phyloP scores from a whole-genome alignment of 1,139 yeast genomes.

The Magnusiomyces clavatus region DNA sequence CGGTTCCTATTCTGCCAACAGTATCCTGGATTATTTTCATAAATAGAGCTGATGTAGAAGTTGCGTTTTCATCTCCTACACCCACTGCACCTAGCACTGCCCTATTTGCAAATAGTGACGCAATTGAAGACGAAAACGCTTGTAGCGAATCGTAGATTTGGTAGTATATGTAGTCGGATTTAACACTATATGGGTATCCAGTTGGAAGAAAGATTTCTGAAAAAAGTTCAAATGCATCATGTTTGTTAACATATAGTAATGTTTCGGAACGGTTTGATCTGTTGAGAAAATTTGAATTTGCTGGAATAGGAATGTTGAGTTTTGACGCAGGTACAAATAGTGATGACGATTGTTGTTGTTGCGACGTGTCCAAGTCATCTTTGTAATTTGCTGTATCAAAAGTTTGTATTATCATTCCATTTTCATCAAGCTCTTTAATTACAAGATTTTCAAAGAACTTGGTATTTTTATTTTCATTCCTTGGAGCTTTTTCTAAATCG shows the following conservation, averaged over 20 bases:
- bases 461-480: background rate
- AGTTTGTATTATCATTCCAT: background rate
- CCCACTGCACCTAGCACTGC: conserved; percentile 34
- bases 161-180: conserved; percentile 31
- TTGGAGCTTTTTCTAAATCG: background rate
- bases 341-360: too few species aligned
- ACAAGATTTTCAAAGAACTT: background rate
- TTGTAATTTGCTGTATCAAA: background rate
- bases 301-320: too few species aligned
- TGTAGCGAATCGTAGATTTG: conserved; percentile 35
- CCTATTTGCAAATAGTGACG: conserved; percentile 32
- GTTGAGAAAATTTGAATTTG: too few species aligned
- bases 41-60: conserved; percentile 33
- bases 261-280: too few species aligned
- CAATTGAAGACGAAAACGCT: conserved; percentile 34
- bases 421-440: conserved; percentile 3
- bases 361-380: too few species aligned
- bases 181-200: conserved; percentile 34
- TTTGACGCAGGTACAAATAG: too few species aligned
- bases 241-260: background rate
- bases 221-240: background rate
- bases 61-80: conserved; percentile 34
- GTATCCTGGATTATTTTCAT: conserved; percentile 34
- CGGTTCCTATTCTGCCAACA: conserved; percentile 34
- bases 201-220: conserved; percentile 30